Evolutionary conservation across 1,139 yeast genomes (phyloP), one percentile per base, ranked within the genome.

Genomic region (Pichia norvegensis): DNA sequence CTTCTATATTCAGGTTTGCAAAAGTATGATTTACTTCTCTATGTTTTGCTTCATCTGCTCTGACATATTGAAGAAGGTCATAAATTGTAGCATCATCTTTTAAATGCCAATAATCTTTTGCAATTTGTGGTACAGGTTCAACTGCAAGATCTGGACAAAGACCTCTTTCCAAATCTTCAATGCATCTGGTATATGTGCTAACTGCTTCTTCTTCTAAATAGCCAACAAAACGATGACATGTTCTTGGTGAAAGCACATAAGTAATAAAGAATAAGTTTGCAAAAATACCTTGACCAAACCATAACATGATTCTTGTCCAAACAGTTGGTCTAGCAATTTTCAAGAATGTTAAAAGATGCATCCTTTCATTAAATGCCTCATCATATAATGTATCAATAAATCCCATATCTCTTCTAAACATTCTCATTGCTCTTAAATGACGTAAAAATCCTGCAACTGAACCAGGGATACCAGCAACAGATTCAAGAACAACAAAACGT

Each of bases 121-220:
- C 86, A 49, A 82, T 75, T 40, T 73, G 72, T 0, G 85, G 85
- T 25, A 78, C 67, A 38, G 65, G 54, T 39, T 67, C 55, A 0
- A 64, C 44, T 38, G 72, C 68, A 55, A 82, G 73, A 41, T 69
- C 71, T 3, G 78, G 76, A 40, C 81, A 66, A 42, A 70, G 65
- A 4, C 80, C 80, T 14, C 64, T 59, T 40, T 76, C 76, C 39
- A 75, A 60, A 53, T 82, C 79, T 40, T 74, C 74, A 39, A 79
- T 64, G 43, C 85, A 65, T 55, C 84, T 79, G 3, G 85, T 69
- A 59, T 83, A 83, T 0, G 92, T 83, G 48, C 75, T 68, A 17
- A 83, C 86, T 1, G 90, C 90, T 60, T 83, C 90, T 59, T 83
- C 92, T 61, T 83, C 92, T 40, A 83, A 68, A 60, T 83, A 82